phyloP scores from a whole-genome alignment of 2,329 filamentous ascomycete species.

The Dactylellina leptospora region DNA sequence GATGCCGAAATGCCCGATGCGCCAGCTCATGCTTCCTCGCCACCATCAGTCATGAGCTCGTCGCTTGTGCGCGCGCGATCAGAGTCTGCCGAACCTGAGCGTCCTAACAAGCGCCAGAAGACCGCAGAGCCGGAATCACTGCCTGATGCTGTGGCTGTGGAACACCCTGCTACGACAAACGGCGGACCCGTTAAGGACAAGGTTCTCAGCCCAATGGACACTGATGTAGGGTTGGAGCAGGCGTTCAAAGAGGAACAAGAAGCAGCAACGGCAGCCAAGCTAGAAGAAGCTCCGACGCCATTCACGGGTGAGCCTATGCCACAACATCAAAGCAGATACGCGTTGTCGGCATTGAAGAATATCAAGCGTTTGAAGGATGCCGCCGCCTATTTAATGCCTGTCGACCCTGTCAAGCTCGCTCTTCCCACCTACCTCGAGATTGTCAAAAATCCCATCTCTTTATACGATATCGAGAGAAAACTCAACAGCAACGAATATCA shows the following conservation, averaged over 20 bases:
- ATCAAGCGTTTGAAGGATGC: constrained; percentile 89
- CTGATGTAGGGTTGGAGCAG: constrained; percentile 57
- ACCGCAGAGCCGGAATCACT: constrained; percentile 67
- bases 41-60: constrained; percentile 65
- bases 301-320: constrained; percentile 65
- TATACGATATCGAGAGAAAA: constrained; percentile 81
- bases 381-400: constrained; percentile 77
- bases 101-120: constrained; percentile 80
- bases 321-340: constrained; percentile 68
- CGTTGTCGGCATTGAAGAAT: constrained; percentile 73
- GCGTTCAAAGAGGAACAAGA: constrained; percentile 56
- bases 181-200: constrained; percentile 48
- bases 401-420: constrained; percentile 76
- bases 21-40: constrained; percentile 60
- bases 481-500: constrained; percentile 75
- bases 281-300: constrained; percentile 20
- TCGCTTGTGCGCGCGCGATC: constrained; percentile 77
- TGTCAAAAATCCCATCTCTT: constrained; percentile 82
- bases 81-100: constrained; percentile 71
- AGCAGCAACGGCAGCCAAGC: constrained; percentile 26
- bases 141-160: constrained; percentile 62
- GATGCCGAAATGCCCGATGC: constrained; percentile 67
- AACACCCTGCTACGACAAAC: constrained; percentile 60
- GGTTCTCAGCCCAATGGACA: constrained; percentile 53
- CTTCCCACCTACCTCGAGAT: constrained; percentile 78